Evolutionary conservation across 768 basidiomycete genomes (phyloP), one percentile per base, ranked within the genome.

Genomic region (Chalciporus sphaerocephalus): DNA sequence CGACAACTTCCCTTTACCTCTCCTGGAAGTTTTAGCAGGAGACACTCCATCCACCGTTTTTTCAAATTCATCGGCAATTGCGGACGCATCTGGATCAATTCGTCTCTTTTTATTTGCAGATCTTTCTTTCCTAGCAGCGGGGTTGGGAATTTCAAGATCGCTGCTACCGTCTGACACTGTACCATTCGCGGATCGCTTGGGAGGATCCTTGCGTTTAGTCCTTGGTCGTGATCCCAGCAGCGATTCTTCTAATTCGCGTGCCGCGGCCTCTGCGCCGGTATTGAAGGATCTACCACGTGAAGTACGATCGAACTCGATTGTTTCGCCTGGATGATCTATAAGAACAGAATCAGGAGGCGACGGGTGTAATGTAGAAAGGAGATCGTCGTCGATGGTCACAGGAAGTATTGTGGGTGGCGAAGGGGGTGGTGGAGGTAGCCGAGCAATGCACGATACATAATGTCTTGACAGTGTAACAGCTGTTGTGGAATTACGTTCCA

Each of bases 401-500:
- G 64, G 53, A 25, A 54, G 64, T 17, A 54, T 55, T 7, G 62
- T 61, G 4, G 67, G 67, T 13, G 70, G 66, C 2, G 68, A 72
- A 25, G 72, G 72, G 11, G 68, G 67, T 23, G 68, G 69, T 17
- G 60, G 66, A 18, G 75, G 73, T 47, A 75, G 74, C 21, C 68
- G 69, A 23, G 71, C 70, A 36, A 79, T 69, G 34, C 74, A 69
- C n/a, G 65, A 52, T 33, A 59, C 60, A 38, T 70, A 68, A 43
- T 66, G 69, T 46, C 67, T 62, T 10, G 67, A 65, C 47, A 62
- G 51, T 52, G 46, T 58, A 48, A 56, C 72, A 1, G 85, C 86
- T 20, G 82, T 81, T 6, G 68, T 65, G 16, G 77, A 71, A 60
- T 87, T 88, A 34, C 84, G 80, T 59, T 86, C 83, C 56, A 80